Conservation (phyloP, 1,284 basidiomycete genomes). For the Amylostereum chailletii region DNA sequence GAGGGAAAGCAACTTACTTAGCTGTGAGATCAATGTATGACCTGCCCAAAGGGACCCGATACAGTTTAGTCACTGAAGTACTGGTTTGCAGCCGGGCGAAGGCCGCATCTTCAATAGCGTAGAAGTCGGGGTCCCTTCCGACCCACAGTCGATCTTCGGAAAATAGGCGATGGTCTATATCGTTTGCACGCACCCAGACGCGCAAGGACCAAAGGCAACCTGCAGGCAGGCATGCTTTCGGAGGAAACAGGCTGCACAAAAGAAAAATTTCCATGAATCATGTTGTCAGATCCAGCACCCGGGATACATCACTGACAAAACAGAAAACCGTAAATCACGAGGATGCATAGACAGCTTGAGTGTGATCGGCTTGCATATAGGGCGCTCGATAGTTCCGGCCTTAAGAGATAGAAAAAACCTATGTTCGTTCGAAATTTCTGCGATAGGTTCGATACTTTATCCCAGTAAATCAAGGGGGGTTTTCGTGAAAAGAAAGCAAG, state of each 20-base stretch:
- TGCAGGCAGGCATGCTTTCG: constrained; percentile 38
- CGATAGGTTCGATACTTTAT: constrained; percentile 40
- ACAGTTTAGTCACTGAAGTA: constrained; percentile 34
- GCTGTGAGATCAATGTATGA: constrained; percentile 43
- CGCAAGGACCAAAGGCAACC: constrained; percentile 44
- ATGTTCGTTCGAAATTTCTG: constrained; percentile 33
- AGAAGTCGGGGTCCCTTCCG: constrained; percentile 51
- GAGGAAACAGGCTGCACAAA: constrained; percentile 42
- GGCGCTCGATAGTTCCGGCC: constrained; percentile 42
- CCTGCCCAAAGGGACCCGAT: constrained; percentile 41
- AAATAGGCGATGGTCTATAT: constrained; percentile 49
- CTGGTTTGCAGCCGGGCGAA: constrained; percentile 36
- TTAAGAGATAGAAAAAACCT: constrained; percentile 44
- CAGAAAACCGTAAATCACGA: constrained; percentile 39
- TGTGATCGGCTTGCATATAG: constrained; percentile 34
- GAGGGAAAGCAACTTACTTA: constrained; percentile 24
- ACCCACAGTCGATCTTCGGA: constrained; percentile 52
- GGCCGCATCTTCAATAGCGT: constrained; percentile 40
- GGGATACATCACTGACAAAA: constrained; percentile 35
- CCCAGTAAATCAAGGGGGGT: too few species aligned
- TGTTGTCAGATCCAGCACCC: neutral
- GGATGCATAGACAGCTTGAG: constrained; percentile 42
- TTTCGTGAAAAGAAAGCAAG: too few species aligned
- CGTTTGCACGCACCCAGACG: constrained; percentile 46
- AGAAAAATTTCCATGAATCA: neutral